Evolutionary conservation across 2,329 filamentous ascomycete species (phyloP).

Genomic region (Emmonsia crescens): DNA sequence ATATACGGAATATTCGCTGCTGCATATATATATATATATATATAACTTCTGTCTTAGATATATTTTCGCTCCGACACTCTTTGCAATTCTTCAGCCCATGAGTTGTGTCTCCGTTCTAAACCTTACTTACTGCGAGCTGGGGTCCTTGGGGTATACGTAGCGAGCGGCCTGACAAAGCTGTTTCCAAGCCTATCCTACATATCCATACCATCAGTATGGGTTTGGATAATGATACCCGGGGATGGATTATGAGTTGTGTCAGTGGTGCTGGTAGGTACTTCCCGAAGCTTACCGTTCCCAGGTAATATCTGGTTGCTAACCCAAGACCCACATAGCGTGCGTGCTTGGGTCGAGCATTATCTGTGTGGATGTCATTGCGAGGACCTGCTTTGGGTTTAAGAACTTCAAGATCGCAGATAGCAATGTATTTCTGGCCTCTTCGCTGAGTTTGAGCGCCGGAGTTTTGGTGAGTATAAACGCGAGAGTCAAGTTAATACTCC

Average conservation of each 20-base stretch:
- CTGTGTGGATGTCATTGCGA: constrained; percentile 70
- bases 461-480: constrained; percentile 65
- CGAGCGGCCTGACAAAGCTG: not conserved
- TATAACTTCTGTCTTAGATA: not conserved
- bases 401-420: constrained; percentile 83
- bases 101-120: not conserved
- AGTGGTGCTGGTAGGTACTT: constrained; percentile 58
- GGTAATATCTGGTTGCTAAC: not conserved
- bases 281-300: not conserved
- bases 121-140: not conserved
- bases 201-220: not conserved
- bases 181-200: not conserved
- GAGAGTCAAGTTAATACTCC: not conserved
- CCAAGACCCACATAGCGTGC: constrained; percentile 29
- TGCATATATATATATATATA: not conserved
- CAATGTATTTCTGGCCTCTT: constrained; percentile 75
- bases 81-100: not conserved
- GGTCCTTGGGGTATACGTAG: not conserved
- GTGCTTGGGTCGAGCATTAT: constrained; percentile 72
- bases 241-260: constrained; percentile 80
- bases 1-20: not conserved
- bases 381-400: constrained; percentile 58
- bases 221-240: constrained; percentile 66
- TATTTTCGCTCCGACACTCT: not conserved
- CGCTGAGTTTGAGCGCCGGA: constrained; percentile 84